phyloP scores from a whole-genome alignment of 1,284 basidiomycete species.

The Coniferiporia weirii region DNA sequence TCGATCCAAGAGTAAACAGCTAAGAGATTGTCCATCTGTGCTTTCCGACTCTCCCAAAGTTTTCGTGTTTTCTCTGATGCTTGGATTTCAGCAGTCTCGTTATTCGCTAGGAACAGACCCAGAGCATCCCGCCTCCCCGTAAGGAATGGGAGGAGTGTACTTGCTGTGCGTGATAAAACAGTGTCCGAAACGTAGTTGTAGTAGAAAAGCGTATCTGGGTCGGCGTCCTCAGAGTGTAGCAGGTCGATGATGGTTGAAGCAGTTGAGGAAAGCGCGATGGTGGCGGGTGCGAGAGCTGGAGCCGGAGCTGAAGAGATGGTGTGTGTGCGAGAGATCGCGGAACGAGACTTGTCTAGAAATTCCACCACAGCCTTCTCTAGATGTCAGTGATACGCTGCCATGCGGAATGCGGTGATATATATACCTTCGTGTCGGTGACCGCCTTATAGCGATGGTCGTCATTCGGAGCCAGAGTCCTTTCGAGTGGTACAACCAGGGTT shows the following conservation, averaged over 20 bases:
- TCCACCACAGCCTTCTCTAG: conserved; percentile 61
- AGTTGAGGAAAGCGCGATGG: conserved; percentile 59
- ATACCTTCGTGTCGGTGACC: conserved; percentile 68
- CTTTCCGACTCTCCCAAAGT: conserved; percentile 53
- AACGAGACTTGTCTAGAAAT: conserved; percentile 80
- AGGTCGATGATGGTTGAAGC: conserved; percentile 62
- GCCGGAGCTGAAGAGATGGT: conserved; percentile 69
- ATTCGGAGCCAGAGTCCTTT: conserved; percentile 65
- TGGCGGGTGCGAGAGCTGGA: conserved; percentile 74
- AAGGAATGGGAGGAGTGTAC: conserved; percentile 40
- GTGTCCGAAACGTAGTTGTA: conserved; percentile 48
- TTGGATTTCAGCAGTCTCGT: conserved; percentile 39
- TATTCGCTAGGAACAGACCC: conserved; percentile 46
- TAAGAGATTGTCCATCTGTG: conserved; percentile 39
- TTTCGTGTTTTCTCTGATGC: conserved; percentile 57
- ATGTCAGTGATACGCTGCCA: conserved; percentile 5
- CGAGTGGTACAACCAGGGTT: conserved; percentile 75
- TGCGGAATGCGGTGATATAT: conserved; percentile 25
- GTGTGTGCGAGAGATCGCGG: conserved; percentile 55
- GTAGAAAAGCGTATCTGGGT: conserved; percentile 47
- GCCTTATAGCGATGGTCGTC: conserved; percentile 79
- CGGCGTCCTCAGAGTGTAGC: conserved; percentile 50
- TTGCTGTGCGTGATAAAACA: conserved; percentile 38
- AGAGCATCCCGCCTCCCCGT: conserved; percentile 48
- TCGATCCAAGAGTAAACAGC: conserved; percentile 41